Evolutionary conservation across 2,329 filamentous ascomycete genomes (phyloP), one percentile per base, ranked within the genome.

Genomic region (Arthrinium phaeospermum): DNA sequence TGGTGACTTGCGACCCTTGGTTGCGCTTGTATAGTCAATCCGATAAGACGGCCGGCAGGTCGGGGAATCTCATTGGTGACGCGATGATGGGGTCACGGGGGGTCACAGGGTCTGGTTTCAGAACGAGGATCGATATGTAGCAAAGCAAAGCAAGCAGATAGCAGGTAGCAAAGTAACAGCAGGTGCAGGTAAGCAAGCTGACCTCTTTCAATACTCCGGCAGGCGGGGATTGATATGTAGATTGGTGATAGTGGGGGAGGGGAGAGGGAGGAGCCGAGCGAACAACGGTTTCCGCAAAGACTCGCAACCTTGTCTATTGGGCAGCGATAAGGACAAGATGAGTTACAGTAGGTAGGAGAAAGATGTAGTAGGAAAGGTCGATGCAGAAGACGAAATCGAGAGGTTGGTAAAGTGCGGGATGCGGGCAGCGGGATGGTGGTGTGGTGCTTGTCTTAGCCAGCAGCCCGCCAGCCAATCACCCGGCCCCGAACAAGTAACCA

Each of bases 41-140:
- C 61, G 70, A 71, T 71, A 71, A 67, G 70, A 51, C 34, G 30
- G 61, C 70, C 61, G 47, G 30, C 57, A 71, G 45, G 70, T 53
- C 13, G 67, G 27, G n/a, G 34, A 41, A 37, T 64, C 57, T 37
- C 57, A 64, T 64, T 41, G 19, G 57, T 41, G 57, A 64, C 34
- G 22, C 34, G 57, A 41, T 41, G 51, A 64, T 30, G 57, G 57
- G 57, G 57, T 64, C 34, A 64, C 57, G 12, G 7, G 46, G 22
- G 46, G 46, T 49, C 46, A 41, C 34, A 41, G 57, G 34, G 27
- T 6, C 37, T 41, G 37, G 46, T 47, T 47, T 47, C 16, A 22
- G 19, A 49, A n/a, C 19, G 46, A 49, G 46, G 49, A 10, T 27
- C n/a, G 49, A 51, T 51, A 30, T 27, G 49, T 53, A 24, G 49